Conservation (phyloP, 148 eudicot species). For the Pouteria glomerata region DNA sequence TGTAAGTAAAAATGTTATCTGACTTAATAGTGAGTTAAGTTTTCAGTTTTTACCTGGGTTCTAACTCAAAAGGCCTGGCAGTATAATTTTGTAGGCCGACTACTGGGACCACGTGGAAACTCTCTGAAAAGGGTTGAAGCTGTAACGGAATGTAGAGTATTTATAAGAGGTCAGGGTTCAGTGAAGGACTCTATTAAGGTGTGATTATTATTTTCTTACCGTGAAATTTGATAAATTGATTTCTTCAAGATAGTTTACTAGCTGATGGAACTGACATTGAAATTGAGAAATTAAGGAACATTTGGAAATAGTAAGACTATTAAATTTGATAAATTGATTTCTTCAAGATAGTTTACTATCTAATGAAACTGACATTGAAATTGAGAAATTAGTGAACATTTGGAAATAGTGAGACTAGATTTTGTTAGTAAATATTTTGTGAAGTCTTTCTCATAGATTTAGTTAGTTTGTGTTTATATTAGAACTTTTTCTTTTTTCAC, state of each 20-base stretch:
- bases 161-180: conserved; percentile 46
- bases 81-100: conserved; percentile 55
- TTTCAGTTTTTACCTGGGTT: background rate
- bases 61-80: conserved; percentile 20
- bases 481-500: background rate
- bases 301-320: background rate
- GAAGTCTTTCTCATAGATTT: background rate
- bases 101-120: conserved; percentile 52
- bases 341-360: background rate
- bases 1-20: conserved; percentile 23
- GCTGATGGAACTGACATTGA: background rate
- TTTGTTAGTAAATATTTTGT: background rate
- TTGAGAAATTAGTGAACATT: background rate
- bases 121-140: conserved; percentile 51
- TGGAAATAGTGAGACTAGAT: background rate
- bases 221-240: background rate
- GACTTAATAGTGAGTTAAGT: background rate
- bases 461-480: background rate
- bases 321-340: background rate
- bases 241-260: background rate
- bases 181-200: conserved; percentile 53
- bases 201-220: conserved; percentile 1
- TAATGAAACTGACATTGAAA: background rate
- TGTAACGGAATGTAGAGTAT: conserved; percentile 42
- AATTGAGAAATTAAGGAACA: background rate